Conservation (phyloP, 495 filamentous ascomycete genomes). For the Astrocystis sublimbata region DNA sequence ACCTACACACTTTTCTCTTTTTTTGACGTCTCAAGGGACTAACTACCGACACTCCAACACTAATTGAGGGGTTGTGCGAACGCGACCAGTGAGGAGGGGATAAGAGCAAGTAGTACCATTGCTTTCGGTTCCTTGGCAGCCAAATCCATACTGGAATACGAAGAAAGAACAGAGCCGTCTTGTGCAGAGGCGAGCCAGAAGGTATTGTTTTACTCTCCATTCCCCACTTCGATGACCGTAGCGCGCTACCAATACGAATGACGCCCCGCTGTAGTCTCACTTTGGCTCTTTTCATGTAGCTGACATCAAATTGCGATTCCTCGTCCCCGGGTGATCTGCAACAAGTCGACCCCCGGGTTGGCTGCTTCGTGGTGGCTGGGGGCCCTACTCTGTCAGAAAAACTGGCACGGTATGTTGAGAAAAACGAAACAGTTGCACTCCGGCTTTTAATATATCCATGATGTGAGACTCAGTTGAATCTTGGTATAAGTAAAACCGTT, state of each 20-base stretch:
- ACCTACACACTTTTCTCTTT: too few relatives aligned
- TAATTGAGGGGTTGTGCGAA: not conserved
- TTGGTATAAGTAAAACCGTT: too few relatives aligned
- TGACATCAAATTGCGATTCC: conserved; percentile 10
- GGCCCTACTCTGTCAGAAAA: not conserved
- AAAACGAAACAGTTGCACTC: too few relatives aligned
- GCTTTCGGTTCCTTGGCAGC: not conserved
- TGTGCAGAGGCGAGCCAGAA: not conserved
- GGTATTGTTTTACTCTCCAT: too few relatives aligned
- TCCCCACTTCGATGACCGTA: conserved; percentile 3
- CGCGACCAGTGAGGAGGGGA: not conserved
- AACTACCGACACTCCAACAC: not conserved
- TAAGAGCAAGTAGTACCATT: not conserved
- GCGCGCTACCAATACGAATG: conserved; percentile 6
- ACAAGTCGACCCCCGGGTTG: too few relatives aligned
- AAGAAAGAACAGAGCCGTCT: too few relatives aligned
- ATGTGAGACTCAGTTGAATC: too few relatives aligned
- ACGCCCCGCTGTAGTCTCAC: too few relatives aligned
- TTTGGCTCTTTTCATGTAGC: not conserved
- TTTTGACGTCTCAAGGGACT: not conserved
- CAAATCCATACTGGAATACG: not conserved
- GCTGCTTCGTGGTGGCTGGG: not conserved
- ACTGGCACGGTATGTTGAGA: too few relatives aligned
- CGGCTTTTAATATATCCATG: too few relatives aligned
- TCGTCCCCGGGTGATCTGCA: conserved; percentile 9